Evolutionary conservation across 225 moss, liverwort and hornwort species (phyloP), one percentile per base, ranked within the genome.

Genomic region (Anthoceros angustus): DNA sequence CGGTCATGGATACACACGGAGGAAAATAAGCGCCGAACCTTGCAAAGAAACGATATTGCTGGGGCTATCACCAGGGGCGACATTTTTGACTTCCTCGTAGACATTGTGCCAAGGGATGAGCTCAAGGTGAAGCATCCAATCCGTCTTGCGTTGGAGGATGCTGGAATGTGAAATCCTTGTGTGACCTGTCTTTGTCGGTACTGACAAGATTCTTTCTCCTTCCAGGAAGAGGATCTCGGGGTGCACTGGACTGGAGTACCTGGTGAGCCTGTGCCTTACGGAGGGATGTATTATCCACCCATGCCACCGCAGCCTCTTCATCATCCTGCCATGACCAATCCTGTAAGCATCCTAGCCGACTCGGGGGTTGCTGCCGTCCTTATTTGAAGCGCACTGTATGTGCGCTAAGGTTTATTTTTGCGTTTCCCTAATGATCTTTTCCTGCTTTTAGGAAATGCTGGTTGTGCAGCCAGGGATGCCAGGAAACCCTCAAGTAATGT

Each of bases 1-100:
- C 79, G 93, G 46, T 94, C 93, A 55, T 94, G 93, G 93, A 88
- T 90, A 61, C 93, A 94, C 50, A 90, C 93, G 0, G 93, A 90
- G 70, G 93, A 94, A 76, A 94, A 94, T 69, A 94, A 90, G 72
- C 79, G 93, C 40, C 74, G 90, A 64, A 94, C 90, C 1, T 63
- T 94, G 0, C 93, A 94, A 75, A 78, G 87, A 74, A 94, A 94
- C 68, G 90, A 94, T 41, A 94, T 90, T 74, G 93, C 93, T 25
- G 90, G 87, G 66, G 93, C 87, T 42, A 93, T 93, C 69, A 89
- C 87, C 18, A 78, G 90, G 71, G 87, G 87, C 66, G 90, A 94
- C 70, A 94, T 94, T 65, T 94, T 94, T 73, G 90, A 94, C 75
- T 94, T 94, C 69, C 83, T 94, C 63, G 93, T 94, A 42, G 90